These are phyloP conservation scores for Plectosphaerella sp. DNA, from an alignment of 2,329 filamentous ascomycete genomes.

Conservation along the genomic window DNA sequence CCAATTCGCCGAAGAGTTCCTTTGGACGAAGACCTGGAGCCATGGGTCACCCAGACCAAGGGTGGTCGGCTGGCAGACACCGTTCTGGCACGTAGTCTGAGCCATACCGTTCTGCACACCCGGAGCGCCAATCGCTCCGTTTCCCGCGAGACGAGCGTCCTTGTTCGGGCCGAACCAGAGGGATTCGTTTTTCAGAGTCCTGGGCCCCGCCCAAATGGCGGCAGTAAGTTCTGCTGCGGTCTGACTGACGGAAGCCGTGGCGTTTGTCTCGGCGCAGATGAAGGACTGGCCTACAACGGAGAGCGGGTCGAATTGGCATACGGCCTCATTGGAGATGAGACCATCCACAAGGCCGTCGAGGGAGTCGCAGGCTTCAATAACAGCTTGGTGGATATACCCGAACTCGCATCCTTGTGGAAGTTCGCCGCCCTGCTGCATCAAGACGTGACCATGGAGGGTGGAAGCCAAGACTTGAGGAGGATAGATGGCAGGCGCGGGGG, in stretches of 20 bases:
- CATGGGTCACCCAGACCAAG: neutral
- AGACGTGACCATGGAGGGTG: neutral
- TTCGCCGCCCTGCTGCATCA: neutral
- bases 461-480: slow-evolving; percentile 16
- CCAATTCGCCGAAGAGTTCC: slow-evolving; percentile 19
- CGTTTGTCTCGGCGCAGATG: slow-evolving; percentile 4
- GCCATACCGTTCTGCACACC: slow-evolving; percentile 7
- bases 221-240: neutral
- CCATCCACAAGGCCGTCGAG: slow-evolving; percentile 18
- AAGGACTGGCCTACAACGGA: slow-evolving; percentile 10
- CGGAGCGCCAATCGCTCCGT: neutral
- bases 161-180: slow-evolving; percentile 1
- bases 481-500: slow-evolving; percentile 4
- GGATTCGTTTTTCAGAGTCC: neutral
- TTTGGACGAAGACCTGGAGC: slow-evolving; percentile 11
- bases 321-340: slow-evolving; percentile 11
- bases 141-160: neutral
- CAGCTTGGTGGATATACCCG: slow-evolving; percentile 22
- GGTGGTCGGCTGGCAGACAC: slow-evolving; percentile 9
- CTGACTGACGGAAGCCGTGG: neutral
- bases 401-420: slow-evolving; percentile 30
- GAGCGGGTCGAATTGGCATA: slow-evolving; percentile 15
- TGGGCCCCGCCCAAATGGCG: slow-evolving; percentile 9
- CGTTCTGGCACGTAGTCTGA: neutral
- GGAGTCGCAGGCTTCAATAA: slow-evolving; percentile 25